Base-by-base conservation (phyloP, 768 basidiomycete species). In the Calvatia gigantea region DNA sequence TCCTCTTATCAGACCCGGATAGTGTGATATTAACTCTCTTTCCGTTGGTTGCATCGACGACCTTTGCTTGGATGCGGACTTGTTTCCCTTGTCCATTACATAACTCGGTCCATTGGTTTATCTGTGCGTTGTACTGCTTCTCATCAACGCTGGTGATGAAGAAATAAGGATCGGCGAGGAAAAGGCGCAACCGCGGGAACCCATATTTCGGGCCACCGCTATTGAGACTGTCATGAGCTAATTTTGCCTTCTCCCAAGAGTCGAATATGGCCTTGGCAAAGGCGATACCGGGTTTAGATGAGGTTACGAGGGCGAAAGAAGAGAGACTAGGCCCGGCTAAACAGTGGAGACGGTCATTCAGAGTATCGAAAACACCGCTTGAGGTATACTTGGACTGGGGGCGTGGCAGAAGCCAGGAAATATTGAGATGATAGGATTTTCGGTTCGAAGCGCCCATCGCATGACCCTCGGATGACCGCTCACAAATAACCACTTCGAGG, bases 381-480 rank as follows among this genome's bases (percentile, higher is more conserved):
- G 52, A 45, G 4, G 43, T 54, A 32, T 45, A 54, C 1, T 31
- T 35, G 6, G 23, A 45, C n/a, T n/a, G n/a, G 4, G 62, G 62
- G n/a, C 76, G 79, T 1, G 83, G 83, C 0, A 68, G 66, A 5
- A 66, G 71, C 81, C 84, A 87, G 9, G 73, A 75, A 41, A 85
- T 72, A 0, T 73, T 75, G 47, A 86, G 61, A 33, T 73, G 69
- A 11, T 81, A 70, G 3, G 65, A 42, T 27, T 71, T 69, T 2
- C 67, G 67, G 4, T 59, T 59, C 2, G 68, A 60, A 7, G 65
- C 68, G 17, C 62, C 75, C 81, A 82, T 81, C 6, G 73, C 70
- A 32, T 47, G 54, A 35, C 73, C 72, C 11, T 70, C 57, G 50
- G 67, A 68, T 31, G 70, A 69, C 45, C 72, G 75, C 33, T 75